Conservation (phyloP, 169 alveolate species). For the Plasmodium berghei region DNA sequence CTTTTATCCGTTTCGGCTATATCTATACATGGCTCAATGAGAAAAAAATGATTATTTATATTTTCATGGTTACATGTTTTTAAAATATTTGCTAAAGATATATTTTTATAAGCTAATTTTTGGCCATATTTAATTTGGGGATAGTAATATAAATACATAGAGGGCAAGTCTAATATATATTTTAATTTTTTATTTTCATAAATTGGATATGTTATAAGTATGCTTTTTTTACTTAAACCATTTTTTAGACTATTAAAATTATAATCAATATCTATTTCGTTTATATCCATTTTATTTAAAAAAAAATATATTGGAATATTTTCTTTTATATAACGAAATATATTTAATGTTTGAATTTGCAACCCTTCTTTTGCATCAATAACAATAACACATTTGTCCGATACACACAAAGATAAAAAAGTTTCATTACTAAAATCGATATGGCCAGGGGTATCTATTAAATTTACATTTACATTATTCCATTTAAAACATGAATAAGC, state of each 20-base stretch:
- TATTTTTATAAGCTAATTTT: constrained; percentile 14
- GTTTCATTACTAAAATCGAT: constrained; percentile 94
- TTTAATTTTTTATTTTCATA: constrained; percentile 51
- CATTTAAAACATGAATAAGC: constrained; percentile 93
- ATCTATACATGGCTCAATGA: constrained; percentile 8
- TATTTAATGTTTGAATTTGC: constrained; percentile 89
- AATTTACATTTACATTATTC: constrained; percentile 83
- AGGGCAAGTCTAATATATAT: constrained; percentile 63
- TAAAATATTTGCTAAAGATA: constrained; percentile 11
- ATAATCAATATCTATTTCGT: constrained; percentile 74
- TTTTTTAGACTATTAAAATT: constrained; percentile 39
- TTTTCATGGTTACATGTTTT: background rate
- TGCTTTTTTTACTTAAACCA: constrained; percentile 37
- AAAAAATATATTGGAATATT: constrained; percentile 90
- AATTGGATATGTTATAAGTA: constrained; percentile 70
- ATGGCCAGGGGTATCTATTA: constrained; percentile 96
- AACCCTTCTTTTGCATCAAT: constrained; percentile 92
- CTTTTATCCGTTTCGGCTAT: background rate
- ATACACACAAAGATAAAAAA: constrained; percentile 89
- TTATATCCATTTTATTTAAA: constrained; percentile 91
- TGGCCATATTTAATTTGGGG: constrained; percentile 62
- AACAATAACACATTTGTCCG: constrained; percentile 92
- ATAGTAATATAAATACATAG: constrained; percentile 73
- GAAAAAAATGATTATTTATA: constrained; percentile 28
- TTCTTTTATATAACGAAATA: constrained; percentile 89